Percentiles rank a stretch among this genome's conserved stretches.
These are phyloP conservation scores for Murraya paniculata DNA, from an alignment of 345 rosid genomes.

Conservation along the genomic window DNA sequence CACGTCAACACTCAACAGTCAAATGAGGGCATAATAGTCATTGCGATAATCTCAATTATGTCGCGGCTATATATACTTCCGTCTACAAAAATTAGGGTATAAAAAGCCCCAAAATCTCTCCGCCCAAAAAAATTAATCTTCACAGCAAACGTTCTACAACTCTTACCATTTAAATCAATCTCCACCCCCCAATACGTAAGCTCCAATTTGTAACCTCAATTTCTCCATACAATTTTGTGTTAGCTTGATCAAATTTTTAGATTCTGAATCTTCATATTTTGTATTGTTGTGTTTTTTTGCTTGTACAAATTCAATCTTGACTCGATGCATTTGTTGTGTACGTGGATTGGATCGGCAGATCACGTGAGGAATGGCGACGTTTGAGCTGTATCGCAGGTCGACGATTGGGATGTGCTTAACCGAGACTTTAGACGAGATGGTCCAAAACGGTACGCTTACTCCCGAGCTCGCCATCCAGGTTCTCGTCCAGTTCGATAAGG, in stretches of 20 bases:
- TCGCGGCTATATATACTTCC: slow-evolving; percentile 59
- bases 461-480: slow-evolving; percentile 97
- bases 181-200: slow-evolving; percentile 23
- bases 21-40: slow-evolving; percentile 29
- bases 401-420: slow-evolving; percentile 98
- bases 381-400: slow-evolving; percentile 93
- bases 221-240: background rate
- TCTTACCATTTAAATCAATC: background rate
- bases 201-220: slow-evolving; percentile 28
- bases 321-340: slow-evolving; percentile 2
- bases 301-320: background rate
- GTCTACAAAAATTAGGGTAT: slow-evolving; percentile 86
- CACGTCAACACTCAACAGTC: no score
- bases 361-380: slow-evolving; percentile 69
- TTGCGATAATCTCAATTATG: slow-evolving; percentile 1
- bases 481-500: slow-evolving; percentile 97
- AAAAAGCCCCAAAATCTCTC: slow-evolving; percentile 57
- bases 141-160: slow-evolving; percentile 30
- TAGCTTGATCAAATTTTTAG: background rate
- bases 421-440: slow-evolving; percentile 97
- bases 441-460: slow-evolving; percentile 76
- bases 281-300: background rate
- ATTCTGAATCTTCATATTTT: background rate
- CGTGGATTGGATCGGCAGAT: slow-evolving; percentile 24
- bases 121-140: slow-evolving; percentile 45